These are phyloP conservation scores for Rhodotorula kratochvilovae DNA, from an alignment of 768 basidiomycete species.

Conservation along the genomic window DNA sequence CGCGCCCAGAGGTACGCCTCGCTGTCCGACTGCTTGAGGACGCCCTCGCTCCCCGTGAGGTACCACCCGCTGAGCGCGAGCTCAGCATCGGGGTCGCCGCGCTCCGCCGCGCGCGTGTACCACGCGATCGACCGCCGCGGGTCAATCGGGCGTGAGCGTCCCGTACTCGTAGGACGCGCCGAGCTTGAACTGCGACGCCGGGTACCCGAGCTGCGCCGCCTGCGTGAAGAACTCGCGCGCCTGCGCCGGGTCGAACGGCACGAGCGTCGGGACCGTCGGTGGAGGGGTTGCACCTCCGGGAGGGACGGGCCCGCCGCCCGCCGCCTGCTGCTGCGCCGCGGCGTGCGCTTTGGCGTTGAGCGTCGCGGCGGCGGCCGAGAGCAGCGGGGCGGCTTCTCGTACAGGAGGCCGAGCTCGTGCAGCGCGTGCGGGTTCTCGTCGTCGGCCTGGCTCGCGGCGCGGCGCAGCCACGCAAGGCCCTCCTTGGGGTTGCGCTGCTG, in stretches of 20 bases:
- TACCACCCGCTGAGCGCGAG: constrained; percentile 98
- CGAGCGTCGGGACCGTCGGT: constrained; percentile 54
- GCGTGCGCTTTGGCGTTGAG: constrained; percentile 4
- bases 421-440: constrained; percentile 96
- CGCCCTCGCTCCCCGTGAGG: constrained; percentile 87
- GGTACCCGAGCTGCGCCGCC: constrained; percentile 87
- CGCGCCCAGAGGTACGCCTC: constrained; percentile 99
- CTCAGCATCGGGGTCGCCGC: constrained; percentile 90
- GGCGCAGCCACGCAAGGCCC: constrained; percentile 86
- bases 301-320: background rate
- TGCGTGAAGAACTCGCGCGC: constrained; percentile 82
- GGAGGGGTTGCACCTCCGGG: background rate
- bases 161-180: constrained; percentile 96
- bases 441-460: constrained; percentile 95
- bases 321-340: constrained; percentile 2
- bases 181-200: constrained; percentile 88
- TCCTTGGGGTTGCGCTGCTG: constrained; percentile 83
- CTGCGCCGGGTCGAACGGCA: constrained; percentile 73
- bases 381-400: constrained; percentile 56
- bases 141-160: constrained; percentile 72
- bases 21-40: constrained; percentile 93
- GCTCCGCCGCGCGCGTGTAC: constrained; percentile 98
- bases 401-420: constrained; percentile 50
- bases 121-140: constrained; percentile 91
- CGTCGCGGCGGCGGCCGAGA: constrained; percentile 26